These are phyloP conservation scores for Leccinum broughii DNA, from an alignment of 768 basidiomycete genomes.

Conservation along the genomic window DNA sequence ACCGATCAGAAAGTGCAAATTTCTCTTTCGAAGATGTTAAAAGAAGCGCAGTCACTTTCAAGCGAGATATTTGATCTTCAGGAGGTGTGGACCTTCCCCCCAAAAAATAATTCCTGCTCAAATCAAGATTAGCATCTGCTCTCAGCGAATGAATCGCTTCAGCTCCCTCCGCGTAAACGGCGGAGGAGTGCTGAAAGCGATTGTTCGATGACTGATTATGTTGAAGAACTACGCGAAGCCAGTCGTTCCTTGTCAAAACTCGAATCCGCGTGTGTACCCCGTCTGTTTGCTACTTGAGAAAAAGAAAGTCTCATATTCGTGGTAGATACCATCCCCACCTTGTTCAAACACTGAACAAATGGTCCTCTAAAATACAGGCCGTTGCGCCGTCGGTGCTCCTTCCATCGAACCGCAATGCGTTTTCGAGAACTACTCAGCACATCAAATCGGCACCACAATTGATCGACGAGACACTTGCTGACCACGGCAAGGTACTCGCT, in stretches of 20 bases:
- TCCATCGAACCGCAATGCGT: constrained; percentile 69
- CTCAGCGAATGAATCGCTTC: constrained; percentile 46
- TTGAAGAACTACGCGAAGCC: constrained; percentile 41
- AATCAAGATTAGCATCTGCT: constrained; percentile 43
- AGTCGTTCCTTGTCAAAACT: constrained; percentile 43
- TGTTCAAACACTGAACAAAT: constrained; percentile 82
- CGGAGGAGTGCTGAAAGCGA: constrained; percentile 39
- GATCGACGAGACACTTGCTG: constrained; percentile 70
- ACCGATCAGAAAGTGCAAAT: constrained; percentile 41
- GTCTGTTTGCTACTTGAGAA: background rate
- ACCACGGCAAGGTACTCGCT: constrained; percentile 56
- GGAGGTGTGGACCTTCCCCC: constrained; percentile 46
- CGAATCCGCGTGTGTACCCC: constrained; percentile 51
- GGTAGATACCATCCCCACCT: constrained; percentile 66
- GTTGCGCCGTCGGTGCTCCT: constrained; percentile 79
- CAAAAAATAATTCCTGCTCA: constrained; percentile 14
- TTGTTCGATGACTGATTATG: constrained; percentile 7
- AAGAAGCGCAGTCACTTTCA: constrained; percentile 59
- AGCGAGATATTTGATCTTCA: constrained; percentile 70
- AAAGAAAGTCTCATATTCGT: constrained; percentile 7
- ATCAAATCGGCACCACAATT: constrained; percentile 70
- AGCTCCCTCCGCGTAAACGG: constrained; percentile 58
- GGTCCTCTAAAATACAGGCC: constrained; percentile 95
- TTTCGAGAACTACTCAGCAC: constrained; percentile 56
- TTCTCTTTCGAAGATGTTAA: constrained; percentile 53